Percentiles rank a stretch among this genome's conserved stretches.
phyloP scores from a whole-genome alignment of 2,329 filamentous ascomycete species.

The Colletotrichum costaricense region DNA sequence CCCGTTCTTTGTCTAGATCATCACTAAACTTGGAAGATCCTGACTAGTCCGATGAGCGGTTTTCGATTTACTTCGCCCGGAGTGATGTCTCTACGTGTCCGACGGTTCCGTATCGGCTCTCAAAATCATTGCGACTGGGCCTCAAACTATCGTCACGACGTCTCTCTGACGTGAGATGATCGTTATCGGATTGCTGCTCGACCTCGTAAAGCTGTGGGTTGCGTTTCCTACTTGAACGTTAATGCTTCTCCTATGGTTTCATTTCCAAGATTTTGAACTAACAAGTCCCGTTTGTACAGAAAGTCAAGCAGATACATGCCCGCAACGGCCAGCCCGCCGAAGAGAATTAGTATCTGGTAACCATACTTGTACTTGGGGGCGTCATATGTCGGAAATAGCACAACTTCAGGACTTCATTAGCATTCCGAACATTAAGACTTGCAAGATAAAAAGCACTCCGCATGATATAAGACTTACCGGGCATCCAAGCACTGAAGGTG shows the following conservation, averaged over 20 bases:
- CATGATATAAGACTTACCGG: not conserved
- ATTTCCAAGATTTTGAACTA: not conserved
- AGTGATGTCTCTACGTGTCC: not conserved
- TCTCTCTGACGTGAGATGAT: not conserved
- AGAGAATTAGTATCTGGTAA: not conserved
- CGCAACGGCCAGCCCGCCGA: not conserved
- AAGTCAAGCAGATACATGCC: not conserved
- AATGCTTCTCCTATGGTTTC: not conserved
- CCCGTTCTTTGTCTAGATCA: too few relatives aligned
- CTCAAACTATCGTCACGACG: too few relatives aligned
- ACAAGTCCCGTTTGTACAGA: not conserved
- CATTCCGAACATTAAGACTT: not conserved
- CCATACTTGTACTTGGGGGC: not conserved
- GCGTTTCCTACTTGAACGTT: not conserved
- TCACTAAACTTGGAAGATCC: too few relatives aligned
- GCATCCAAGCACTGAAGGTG: not conserved
- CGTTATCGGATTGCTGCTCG: not conserved
- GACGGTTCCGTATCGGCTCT: not conserved
- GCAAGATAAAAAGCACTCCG: not conserved
- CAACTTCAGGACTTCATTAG: not conserved
- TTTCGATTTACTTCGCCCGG: not conserved
- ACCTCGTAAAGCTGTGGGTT: not conserved
- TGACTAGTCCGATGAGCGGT: rapidly evolving
- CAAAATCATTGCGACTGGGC: not conserved
- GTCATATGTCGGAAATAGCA: not conserved